Base-by-base conservation (phyloP, 2,329 filamentous ascomycete species). In the Hypoxylon sp. region DNA sequence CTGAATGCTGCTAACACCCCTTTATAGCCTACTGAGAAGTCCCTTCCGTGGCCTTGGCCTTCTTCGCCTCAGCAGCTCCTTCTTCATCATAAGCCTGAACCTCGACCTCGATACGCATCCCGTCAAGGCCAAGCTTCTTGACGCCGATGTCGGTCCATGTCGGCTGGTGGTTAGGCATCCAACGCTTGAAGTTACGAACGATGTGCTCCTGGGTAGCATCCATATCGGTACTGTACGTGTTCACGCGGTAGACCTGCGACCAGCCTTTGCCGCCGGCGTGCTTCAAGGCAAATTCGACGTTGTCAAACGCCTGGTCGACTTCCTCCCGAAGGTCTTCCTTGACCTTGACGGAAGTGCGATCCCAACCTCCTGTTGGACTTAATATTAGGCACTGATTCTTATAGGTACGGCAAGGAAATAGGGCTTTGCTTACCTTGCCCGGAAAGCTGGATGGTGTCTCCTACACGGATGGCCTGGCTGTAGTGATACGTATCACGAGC, bases 51-150 rank as follows among this genome's bases (percentile, higher is more conserved):
- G 16, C 23, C 30, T 37, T 31, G 13, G 46, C 50, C 36, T 43
- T 37, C n/a, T n/a, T n/a, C 9, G 44, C 48, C 29, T 41, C 41
- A 25, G 41, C 47, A 6, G 52, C 49, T 15, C 56, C 56, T 30
- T 55, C 45, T 0, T 59, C 63, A 51, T 73, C 73, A 66, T 78
- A 67, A 1, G 79, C 79, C 6, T 71, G 69, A 6, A 82, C 80
- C 64, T 86, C 82, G 64, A 86, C 79, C 68, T 86, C 82, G 2
- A 85, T 73, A 15, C 70, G 64, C 82, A 86, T 85, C 23, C 71
- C 73, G 20, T 75, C 72, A 46, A 72, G 65, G 0, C 70, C 80
- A 5, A 86, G 62, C 23, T 68, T 60, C 1, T 69, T 59, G 1
- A 85, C 81, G 0, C 77, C 80, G 8, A 85, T 67, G 47, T 68